Conservation (phyloP, 257 asterid species). For the Jasminum sambac region DNA sequence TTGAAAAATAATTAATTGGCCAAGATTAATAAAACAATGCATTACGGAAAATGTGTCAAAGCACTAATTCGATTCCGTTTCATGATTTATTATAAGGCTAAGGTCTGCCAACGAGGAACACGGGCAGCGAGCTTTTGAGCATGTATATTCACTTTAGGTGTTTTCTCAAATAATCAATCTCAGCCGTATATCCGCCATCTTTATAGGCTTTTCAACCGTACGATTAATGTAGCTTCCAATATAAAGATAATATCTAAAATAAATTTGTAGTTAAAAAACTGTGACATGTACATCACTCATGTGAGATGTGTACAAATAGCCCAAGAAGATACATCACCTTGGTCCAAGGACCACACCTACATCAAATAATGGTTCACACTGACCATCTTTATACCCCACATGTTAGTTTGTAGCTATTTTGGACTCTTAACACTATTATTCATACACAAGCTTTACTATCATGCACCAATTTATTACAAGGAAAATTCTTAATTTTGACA, state of each 20-base stretch:
- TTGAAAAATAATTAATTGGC: no score
- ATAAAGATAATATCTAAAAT: no score
- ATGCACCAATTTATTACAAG: background rate
- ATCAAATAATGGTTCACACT: no score
- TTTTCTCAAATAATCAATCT: background rate
- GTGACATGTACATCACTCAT: no score
- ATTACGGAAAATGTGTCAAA: conserved; percentile 28
- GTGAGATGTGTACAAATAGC: no score
- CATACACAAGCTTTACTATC: background rate
- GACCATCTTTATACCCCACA: background rate
- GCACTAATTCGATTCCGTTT: background rate
- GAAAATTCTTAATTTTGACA: background rate
- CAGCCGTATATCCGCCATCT: conserved; percentile 7
- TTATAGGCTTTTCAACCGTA: background rate
- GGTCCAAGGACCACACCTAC: no score
- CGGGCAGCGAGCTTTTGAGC: conserved; percentile 31
- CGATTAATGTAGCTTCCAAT: background rate
- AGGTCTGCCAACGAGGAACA: conserved; percentile 16
- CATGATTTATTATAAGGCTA: background rate
- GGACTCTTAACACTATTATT: no score
- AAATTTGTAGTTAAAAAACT: no score
- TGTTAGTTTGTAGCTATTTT: background rate
- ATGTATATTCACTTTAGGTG: background rate
- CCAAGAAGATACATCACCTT: no score
- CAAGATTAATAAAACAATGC: background rate